phyloP scores from a whole-genome alignment of 495 filamentous ascomycete genomes.

The Penicillium salamii region DNA sequence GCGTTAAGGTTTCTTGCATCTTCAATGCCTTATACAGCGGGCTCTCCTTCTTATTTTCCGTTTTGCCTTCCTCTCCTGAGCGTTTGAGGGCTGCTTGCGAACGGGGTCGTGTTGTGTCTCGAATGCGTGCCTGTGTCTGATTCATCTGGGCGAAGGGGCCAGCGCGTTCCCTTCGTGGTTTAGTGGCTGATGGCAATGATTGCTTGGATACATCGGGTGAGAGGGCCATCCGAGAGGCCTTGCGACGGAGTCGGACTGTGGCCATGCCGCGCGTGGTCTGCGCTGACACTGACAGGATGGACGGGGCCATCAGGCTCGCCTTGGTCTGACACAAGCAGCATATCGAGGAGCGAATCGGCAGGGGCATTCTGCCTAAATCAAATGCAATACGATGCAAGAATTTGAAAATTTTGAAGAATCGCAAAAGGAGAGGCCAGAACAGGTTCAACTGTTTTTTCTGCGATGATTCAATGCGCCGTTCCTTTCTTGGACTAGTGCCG shows the following conservation, averaged over 20 bases:
- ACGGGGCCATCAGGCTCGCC: slow-evolving; percentile 13
- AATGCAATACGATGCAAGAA: slow-evolving; percentile 1
- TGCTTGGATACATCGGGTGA: slow-evolving; percentile 67
- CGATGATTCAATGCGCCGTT: slow-evolving; percentile 14
- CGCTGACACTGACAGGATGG: slow-evolving; percentile 24
- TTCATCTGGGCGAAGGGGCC: slow-evolving; percentile 83
- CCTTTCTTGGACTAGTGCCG: slow-evolving; percentile 25
- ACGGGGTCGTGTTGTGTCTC: slow-evolving; percentile 32
- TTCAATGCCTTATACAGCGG: slow-evolving; percentile 80
- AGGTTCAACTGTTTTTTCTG: slow-evolving; percentile 14
- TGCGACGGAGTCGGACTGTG: slow-evolving; percentile 36
- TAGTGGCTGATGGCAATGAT: slow-evolving; percentile 43
- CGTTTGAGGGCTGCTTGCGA: slow-evolving; percentile 40
- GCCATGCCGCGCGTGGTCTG: slow-evolving; percentile 39
- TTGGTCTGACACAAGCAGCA: slow-evolving; percentile 42
- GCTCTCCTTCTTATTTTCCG: slow-evolving; percentile 43
- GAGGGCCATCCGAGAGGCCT: slow-evolving; percentile 73
- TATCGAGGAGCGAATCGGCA: slow-evolving; percentile 31
- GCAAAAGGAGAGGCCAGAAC: slow-evolving; percentile 22
- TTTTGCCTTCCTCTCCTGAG: slow-evolving; percentile 31
- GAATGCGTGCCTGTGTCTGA: slow-evolving; percentile 62
- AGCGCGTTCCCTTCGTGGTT: slow-evolving; percentile 35
- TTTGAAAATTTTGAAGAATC: not conserved
- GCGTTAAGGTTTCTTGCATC: slow-evolving; percentile 80
- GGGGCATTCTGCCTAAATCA: slow-evolving; percentile 31